Evolutionary conservation across 306 rosid species (phyloP).

Genomic region (Prunus padus): DNA sequence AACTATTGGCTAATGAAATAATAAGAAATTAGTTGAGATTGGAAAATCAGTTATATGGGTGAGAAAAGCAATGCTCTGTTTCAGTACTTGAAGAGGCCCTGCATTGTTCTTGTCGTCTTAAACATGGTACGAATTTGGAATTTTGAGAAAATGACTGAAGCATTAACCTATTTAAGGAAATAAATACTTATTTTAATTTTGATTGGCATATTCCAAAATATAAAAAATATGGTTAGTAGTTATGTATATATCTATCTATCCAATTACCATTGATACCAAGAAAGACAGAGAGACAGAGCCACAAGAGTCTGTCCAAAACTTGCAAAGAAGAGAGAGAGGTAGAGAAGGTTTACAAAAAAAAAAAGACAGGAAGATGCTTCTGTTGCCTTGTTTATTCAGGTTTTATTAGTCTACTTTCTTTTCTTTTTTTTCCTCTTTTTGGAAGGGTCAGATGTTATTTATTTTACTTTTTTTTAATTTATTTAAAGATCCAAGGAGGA

Average conservation of each 20-base stretch:
- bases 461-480: neutral
- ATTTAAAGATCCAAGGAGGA: constrained; percentile 47
- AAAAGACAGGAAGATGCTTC: constrained; percentile 16
- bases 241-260: neutral
- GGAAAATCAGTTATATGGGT: constrained; percentile 12
- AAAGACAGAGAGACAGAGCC: constrained; percentile 43
- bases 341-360: constrained; percentile 11
- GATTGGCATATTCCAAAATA: constrained; percentile 5
- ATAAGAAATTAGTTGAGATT: constrained; percentile 7
- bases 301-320: constrained; percentile 21
- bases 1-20: neutral
- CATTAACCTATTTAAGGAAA: constrained; percentile 23
- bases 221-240: neutral
- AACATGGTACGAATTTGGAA: constrained; percentile 3
- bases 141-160: constrained; percentile 28
- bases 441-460: neutral
- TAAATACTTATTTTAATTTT: neutral
- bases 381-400: constrained; percentile 10
- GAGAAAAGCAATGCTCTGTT: constrained; percentile 3
- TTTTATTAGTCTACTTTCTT: neutral
- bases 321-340: constrained; percentile 7
- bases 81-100: constrained; percentile 14
- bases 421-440: neutral
- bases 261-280: neutral
- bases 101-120: constrained; percentile 31